Percentiles rank a stretch among this genome's conserved stretches.
phyloP scores from a whole-genome alignment of 164 flowering plant genomes.

The Tetrastigma voinierianum region DNA sequence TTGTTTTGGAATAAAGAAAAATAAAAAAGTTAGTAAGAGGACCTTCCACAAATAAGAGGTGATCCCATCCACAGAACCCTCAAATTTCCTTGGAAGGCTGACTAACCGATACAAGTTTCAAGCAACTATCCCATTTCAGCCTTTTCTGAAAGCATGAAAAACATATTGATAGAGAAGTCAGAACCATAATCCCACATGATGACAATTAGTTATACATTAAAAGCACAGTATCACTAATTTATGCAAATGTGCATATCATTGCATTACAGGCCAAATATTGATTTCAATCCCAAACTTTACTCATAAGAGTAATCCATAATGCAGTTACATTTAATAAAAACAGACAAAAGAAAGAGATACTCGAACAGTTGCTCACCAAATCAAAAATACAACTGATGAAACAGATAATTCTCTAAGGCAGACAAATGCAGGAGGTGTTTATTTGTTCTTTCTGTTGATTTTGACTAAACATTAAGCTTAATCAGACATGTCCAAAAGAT shows the following conservation, averaged over 20 bases:
- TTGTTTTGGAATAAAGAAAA: neutral
- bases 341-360: too few relatives aligned
- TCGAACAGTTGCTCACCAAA: too few relatives aligned
- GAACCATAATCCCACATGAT: neutral
- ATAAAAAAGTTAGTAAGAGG: neutral
- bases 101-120: neutral
- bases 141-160: neutral
- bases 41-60: neutral
- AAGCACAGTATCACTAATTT: neutral
- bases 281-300: too few relatives aligned
- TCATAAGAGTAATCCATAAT: too few relatives aligned
- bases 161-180: neutral
- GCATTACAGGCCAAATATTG: neutral
- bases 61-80: neutral
- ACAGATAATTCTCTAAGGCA: neutral
- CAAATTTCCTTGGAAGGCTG: neutral
- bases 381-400: too few relatives aligned
- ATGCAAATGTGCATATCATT: neutral
- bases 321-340: too few relatives aligned
- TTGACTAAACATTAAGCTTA: slow-evolving; percentile 1
- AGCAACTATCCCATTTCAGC: neutral
- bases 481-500: slow-evolving; percentile 5
- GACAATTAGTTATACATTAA: neutral
- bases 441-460: neutral
- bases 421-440: neutral